These are phyloP conservation scores for Helotiales sp. DNA, from an alignment of 2,329 filamentous ascomycete species.

Conservation along the genomic window DNA sequence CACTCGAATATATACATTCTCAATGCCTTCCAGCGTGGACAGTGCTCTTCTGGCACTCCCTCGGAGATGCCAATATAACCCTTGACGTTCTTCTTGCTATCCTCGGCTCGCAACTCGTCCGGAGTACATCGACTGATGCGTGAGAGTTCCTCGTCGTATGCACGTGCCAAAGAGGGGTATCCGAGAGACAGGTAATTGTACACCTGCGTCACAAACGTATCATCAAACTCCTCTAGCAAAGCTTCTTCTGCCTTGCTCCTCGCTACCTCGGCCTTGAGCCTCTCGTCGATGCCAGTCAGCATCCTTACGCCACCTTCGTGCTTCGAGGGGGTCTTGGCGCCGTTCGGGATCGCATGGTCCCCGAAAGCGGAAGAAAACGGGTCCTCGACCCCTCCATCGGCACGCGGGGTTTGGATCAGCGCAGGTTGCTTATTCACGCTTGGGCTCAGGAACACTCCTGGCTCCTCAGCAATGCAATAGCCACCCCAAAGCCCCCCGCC, in stretches of 20 bases:
- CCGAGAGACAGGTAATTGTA: constrained; percentile 96
- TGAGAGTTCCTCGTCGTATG: constrained; percentile 83
- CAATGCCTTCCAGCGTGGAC: constrained; percentile 82
- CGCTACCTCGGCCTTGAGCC: constrained; percentile 37
- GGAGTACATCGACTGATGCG: constrained; percentile 77
- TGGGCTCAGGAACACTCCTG: constrained; percentile 44
- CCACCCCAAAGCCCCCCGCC: constrained; percentile 78
- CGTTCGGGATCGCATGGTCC: constrained; percentile 22
- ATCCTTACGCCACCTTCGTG: constrained; percentile 39
- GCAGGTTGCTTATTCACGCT: constrained; percentile 38
- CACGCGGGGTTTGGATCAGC: constrained; percentile 46
- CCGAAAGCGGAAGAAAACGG: constrained; percentile 42
- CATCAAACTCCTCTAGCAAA: constrained; percentile 72
- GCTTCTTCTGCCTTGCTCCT: constrained; percentile 37
- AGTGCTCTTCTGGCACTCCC: constrained; percentile 48
- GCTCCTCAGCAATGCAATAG: constrained; percentile 58
- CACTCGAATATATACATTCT: constrained; percentile 86
- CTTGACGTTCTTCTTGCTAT: constrained; percentile 66
- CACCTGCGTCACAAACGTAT: constrained; percentile 89
- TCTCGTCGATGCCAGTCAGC: constrained; percentile 40
- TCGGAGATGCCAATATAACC: constrained; percentile 71
- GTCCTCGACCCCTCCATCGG: constrained; percentile 42
- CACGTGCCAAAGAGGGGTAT: constrained; percentile 82
- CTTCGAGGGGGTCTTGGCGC: constrained; percentile 18
- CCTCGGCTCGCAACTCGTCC: constrained; percentile 72